These are phyloP conservation scores for Alternaria rosae DNA, from an alignment of 2,329 filamentous ascomycete genomes.

Conservation along the genomic window DNA sequence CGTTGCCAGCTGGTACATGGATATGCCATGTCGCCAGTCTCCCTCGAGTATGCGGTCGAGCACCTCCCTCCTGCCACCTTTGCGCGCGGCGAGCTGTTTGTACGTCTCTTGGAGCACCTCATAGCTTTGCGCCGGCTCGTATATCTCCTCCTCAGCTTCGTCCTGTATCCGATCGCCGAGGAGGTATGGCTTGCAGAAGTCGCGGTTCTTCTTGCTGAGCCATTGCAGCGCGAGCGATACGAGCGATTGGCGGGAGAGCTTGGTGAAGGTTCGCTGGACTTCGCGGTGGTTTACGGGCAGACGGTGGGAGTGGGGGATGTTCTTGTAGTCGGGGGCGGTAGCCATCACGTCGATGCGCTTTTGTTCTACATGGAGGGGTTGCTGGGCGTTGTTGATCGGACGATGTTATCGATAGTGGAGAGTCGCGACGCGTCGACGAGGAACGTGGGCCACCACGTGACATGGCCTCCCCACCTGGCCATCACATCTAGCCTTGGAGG, in stretches of 20 bases:
- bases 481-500: not conserved
- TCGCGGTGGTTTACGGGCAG: conserved; percentile 70
- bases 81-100: conserved; percentile 51
- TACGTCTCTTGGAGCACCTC: conserved; percentile 68
- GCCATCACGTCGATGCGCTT: conserved; percentile 49
- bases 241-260: conserved; percentile 75
- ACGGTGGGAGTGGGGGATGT: conserved; percentile 74
- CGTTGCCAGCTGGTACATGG: conserved; percentile 63
- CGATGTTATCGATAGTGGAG: conserved; percentile 33
- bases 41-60: conserved; percentile 64
- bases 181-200: conserved; percentile 67
- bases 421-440: conserved; percentile 19
- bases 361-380: conserved; percentile 40
- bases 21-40: conserved; percentile 64
- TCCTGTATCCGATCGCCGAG: conserved; percentile 48
- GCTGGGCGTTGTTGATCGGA: conserved; percentile 19
- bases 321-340: conserved; percentile 74
- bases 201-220: conserved; percentile 72
- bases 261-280: conserved; percentile 71
- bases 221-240: conserved; percentile 77
- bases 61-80: conserved; percentile 62
- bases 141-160: conserved; percentile 65
- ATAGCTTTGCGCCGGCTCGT: conserved; percentile 71
- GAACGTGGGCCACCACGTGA: conserved; percentile 21
- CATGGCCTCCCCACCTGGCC: not conserved